Evolutionary conservation across 805 yeast species (phyloP).

Genomic region (Ogataea allantospora): DNA sequence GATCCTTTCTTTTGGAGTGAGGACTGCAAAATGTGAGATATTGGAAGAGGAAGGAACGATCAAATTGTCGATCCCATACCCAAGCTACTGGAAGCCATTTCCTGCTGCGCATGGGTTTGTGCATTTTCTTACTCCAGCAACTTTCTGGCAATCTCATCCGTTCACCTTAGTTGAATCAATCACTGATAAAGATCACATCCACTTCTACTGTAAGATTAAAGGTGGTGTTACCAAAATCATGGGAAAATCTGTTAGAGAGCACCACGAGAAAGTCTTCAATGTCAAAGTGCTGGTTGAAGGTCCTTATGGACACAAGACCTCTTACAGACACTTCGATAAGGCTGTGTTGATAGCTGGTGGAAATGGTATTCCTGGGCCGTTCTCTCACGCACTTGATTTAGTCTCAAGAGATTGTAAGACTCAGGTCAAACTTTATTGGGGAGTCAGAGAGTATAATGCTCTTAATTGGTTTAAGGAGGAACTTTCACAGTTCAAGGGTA

Average conservation of each 20-base stretch:
- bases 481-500: conserved; percentile 32
- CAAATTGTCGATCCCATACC: conserved; percentile 45
- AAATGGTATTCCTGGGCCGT: conserved; percentile 66
- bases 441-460: conserved; percentile 50
- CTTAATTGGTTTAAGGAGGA: conserved; percentile 52
- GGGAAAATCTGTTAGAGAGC: conserved; percentile 29
- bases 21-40: conserved; percentile 37
- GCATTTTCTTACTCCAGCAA: conserved; percentile 49
- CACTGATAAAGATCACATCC: conserved; percentile 37
- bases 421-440: conserved; percentile 58
- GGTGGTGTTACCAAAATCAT: conserved; percentile 55
- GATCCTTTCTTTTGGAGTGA: conserved; percentile 37
- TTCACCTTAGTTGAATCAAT: conserved; percentile 52
- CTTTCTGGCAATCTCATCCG: conserved; percentile 57
- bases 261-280: conserved; percentile 27
- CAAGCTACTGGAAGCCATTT: conserved; percentile 46
- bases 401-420: conserved; percentile 33
- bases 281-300: conserved; percentile 57
- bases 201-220: conserved; percentile 49
- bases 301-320: conserved; percentile 62
- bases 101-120: conserved; percentile 65
- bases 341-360: conserved; percentile 71
- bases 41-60: conserved; percentile 47
- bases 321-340: conserved; percentile 50
- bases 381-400: conserved; percentile 39